A percentile compares a stretch with the other conserved stretches of the same genome.
Evolutionary conservation across 2,329 filamentous ascomycete genomes (phyloP).

Genomic region (Phialophora expanda): DNA sequence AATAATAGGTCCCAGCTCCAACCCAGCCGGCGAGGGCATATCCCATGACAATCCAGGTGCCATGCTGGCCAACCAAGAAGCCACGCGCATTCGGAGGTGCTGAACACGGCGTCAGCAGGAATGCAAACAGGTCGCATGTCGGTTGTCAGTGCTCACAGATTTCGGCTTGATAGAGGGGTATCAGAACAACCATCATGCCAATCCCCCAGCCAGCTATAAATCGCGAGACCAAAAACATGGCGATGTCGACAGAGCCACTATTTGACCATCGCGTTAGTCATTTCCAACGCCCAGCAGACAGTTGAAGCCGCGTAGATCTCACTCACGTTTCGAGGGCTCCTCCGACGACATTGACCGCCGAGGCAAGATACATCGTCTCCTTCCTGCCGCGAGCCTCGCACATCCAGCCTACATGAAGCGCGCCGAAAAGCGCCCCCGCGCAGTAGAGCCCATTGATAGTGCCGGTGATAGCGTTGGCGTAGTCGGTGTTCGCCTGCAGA

Average conservation of each 20-base stretch:
- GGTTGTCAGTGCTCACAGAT: conserved; percentile 42
- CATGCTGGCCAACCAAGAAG: conserved; percentile 54
- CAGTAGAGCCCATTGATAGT: conserved; percentile 35
- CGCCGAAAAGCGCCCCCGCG: conserved; percentile 32
- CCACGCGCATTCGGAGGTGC: conserved; percentile 43
- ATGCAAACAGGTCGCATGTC: not conserved
- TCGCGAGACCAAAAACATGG: conserved; percentile 35
- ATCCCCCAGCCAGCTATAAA: conserved; percentile 34
- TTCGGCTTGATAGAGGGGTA: conserved; percentile 32
- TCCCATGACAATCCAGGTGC: conserved; percentile 56
- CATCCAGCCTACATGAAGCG: conserved; percentile 30
- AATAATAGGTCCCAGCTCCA: conserved; percentile 54
- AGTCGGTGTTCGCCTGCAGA: conserved; percentile 40
- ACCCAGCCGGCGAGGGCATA: conserved; percentile 55
- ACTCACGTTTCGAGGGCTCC: conserved; percentile 27
- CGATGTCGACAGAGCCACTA: conserved; percentile 27
- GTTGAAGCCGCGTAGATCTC: not conserved
- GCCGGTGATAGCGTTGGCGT: conserved; percentile 50
- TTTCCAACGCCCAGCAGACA: not conserved
- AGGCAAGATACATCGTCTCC: conserved; percentile 32
- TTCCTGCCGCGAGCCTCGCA: conserved; percentile 32
- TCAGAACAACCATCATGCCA: conserved; percentile 33
- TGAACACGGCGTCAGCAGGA: conserved; percentile 7
- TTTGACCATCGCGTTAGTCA: not conserved
- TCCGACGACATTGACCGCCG: conserved; percentile 31